Evolutionary conservation across 805 yeast genomes (phyloP), one percentile per base, ranked within the genome.

Genomic region (Saturnispora serradocipensis): DNA sequence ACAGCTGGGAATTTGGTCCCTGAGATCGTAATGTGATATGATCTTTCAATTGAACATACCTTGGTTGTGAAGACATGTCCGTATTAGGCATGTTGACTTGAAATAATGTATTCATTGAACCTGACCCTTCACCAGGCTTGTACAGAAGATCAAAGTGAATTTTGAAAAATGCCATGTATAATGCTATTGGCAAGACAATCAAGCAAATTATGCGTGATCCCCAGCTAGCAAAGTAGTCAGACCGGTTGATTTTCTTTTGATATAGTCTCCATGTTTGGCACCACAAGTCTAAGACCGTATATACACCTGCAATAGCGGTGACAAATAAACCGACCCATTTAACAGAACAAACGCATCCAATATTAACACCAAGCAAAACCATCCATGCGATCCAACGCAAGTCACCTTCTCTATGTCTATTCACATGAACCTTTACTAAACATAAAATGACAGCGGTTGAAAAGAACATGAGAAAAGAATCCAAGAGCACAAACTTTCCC

Each of bases 261-360:
- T 34, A 43, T 10, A 49, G 28, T 28, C 35, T 49, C 90, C 95
- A 60, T 82, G 88, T 78, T 86, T 93, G 61, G 81, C 77, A 74
- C 96, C 97, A 93, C 61, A 93, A 73, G 61, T 93, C 97, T 49
- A 81, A 84, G 39, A 87, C 74, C 22, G 97, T 89, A 69, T 91
- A 88, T 56, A 88, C 77, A 46, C 99, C 99, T 51, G 93, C 89
- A 56, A 89, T 71, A 16, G 88, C 68, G 52, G 95, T 91, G 54
- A 88, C 87, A 62, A 93, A 86, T 30, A 86, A 65, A 4, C 95
- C 95, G 15, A 86, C 95, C 93, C 90, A 85, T 66, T 86, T 86
- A 9, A 85, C 87, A 43, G 89, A 82, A 59, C 90, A 85, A 5
- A 85, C 95, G 66, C 90, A 85, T 0, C 95, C 95, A 52, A 86